Conservation (phyloP, 306 rosid genomes). For the Malus orientalis region DNA sequence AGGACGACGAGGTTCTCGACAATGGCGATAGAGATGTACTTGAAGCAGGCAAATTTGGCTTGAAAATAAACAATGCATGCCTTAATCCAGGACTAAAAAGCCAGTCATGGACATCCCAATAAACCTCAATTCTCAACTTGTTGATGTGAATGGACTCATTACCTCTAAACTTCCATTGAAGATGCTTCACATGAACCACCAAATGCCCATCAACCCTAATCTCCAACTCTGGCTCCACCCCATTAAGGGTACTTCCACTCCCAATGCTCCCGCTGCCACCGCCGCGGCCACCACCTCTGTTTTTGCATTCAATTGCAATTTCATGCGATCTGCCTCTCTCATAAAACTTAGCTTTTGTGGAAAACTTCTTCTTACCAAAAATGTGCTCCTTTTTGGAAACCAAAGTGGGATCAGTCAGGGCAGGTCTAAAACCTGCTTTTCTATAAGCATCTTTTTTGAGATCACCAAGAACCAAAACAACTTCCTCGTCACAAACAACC, state of each 20-base stretch:
- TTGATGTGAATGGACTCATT: conserved; percentile 67
- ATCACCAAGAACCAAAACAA: conserved; percentile 74
- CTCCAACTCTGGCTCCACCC: conserved; percentile 84
- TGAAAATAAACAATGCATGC: conserved; percentile 78
- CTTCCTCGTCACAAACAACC: conserved; percentile 70
- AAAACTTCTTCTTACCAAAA: conserved; percentile 66
- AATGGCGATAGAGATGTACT: conserved; percentile 25
- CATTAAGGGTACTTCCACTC: conserved; percentile 24
- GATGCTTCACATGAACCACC: conserved; percentile 72
- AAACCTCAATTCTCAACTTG: conserved; percentile 68
- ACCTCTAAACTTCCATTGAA: conserved; percentile 92
- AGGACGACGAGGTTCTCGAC: conserved; percentile 31
- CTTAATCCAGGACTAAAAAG: conserved; percentile 78
- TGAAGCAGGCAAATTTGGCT: conserved; percentile 47
- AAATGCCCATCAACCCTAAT: conserved; percentile 70
- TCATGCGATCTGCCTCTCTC: conserved; percentile 69
- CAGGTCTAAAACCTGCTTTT: conserved; percentile 68
- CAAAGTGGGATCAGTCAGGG: conserved; percentile 66
- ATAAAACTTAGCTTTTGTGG: conserved; percentile 65
- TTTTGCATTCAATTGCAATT: conserved; percentile 70
- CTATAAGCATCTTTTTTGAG: conserved; percentile 66
- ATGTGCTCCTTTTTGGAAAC: conserved; percentile 72
- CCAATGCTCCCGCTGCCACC: not conserved
- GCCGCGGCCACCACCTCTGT: not conserved
- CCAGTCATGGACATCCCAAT: conserved; percentile 96